Evolutionary conservation across 208 protist genomes (phyloP).

Genomic region (Acanthamoeba healyi): DNA sequence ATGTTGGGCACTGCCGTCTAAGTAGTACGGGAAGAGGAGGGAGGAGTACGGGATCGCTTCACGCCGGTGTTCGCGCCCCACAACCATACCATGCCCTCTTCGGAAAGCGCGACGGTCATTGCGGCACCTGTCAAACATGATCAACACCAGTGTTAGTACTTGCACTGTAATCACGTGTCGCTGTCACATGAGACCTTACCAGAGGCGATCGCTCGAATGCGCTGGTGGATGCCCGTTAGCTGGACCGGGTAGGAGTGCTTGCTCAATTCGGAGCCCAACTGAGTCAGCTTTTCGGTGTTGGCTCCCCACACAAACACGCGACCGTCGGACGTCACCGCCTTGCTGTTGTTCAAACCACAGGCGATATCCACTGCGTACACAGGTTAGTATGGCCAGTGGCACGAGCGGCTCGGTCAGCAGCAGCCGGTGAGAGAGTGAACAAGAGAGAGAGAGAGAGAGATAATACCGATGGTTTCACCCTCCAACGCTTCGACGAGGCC

Average conservation of each 20-base stretch:
- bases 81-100: constrained; percentile 30
- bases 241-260: neutral
- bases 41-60: neutral
- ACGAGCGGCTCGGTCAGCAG: too few species aligned
- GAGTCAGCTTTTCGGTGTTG: neutral
- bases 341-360: neutral
- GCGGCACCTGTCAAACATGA: neutral
- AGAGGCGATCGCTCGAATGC: neutral
- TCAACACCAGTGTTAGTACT: too few species aligned
- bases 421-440: too few species aligned
- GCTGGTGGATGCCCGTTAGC: neutral
- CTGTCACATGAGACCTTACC: neutral
- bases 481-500: constrained; percentile 5
- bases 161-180: neutral
- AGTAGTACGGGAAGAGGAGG: neutral
- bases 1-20: neutral
- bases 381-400: too few species aligned
- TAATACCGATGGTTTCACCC: neutral
- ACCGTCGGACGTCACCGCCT: constrained; percentile 4
- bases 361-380: neutral
- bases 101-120: neutral
- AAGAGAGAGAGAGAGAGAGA: neutral
- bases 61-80: neutral
- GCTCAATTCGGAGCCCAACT: neutral
- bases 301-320: neutral